These are phyloP conservation scores for Termitomyces sp. DNA, from an alignment of 768 basidiomycete species.

Conservation along the genomic window DNA sequence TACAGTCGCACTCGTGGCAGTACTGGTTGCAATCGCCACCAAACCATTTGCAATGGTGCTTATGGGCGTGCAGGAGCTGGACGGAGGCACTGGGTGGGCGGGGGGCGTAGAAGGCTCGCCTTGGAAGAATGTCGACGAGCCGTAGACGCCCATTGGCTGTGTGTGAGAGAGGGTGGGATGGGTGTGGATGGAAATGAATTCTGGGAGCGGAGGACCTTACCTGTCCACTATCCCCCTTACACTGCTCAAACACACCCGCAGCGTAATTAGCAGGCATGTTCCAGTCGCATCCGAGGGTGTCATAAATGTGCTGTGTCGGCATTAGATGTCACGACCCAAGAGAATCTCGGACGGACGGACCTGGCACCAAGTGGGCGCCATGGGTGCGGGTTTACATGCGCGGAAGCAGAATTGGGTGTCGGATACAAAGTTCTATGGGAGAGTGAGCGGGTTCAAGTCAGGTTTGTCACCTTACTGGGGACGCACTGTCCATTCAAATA, in stretches of 20 bases:
- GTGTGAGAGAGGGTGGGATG: neutral
- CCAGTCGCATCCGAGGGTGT: slow-evolving; percentile 52
- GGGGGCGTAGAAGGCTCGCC: slow-evolving; percentile 49
- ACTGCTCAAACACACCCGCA: slow-evolving; percentile 41
- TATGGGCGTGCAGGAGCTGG: slow-evolving; percentile 51
- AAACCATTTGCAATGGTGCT: slow-evolving; percentile 47
- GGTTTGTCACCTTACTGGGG: neutral
- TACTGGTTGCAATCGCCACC: slow-evolving; percentile 23
- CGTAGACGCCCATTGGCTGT: slow-evolving; percentile 66
- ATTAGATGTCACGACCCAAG: no score
- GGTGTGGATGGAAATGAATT: no score
- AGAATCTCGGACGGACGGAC: neutral
- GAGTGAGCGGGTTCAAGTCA: neutral
- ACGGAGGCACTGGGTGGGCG: slow-evolving; percentile 50
- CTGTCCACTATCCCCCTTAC: slow-evolving; percentile 46
- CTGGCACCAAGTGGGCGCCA: slow-evolving; percentile 46
- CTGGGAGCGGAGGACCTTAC: no score
- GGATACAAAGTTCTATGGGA: slow-evolving; percentile 53
- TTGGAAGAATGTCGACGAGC: slow-evolving; percentile 61
- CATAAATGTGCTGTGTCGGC: slow-evolving; percentile 39
- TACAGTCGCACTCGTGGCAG: neutral
- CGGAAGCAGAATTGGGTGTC: slow-evolving; percentile 65
- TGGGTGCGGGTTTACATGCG: slow-evolving; percentile 50
- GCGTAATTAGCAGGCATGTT: slow-evolving; percentile 53
- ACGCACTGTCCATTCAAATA: slow-evolving; percentile 70